phyloP scores from a whole-genome alignment of 176 grass and related monocot genomes.

The Eremochloa ophiuroides region DNA sequence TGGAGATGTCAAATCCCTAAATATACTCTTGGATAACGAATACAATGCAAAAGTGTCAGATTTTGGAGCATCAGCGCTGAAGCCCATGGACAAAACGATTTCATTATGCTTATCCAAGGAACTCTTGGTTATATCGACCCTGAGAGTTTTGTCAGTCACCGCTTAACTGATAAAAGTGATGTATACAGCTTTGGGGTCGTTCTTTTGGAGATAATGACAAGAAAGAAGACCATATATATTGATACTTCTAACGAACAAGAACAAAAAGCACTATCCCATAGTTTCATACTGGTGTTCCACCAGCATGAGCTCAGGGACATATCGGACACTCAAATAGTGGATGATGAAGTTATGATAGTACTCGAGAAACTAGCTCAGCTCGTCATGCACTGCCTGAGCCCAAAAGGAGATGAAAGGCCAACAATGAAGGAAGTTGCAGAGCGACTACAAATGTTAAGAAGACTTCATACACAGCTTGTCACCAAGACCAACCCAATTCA shows the following conservation, averaged over 20 bases:
- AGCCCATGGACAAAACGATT: constrained; percentile 46
- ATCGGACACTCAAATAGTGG: constrained; percentile 5
- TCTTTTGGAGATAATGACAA: constrained; percentile 63
- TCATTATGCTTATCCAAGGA: constrained; percentile 61
- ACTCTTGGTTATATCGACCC: constrained; percentile 69
- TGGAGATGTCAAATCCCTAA: constrained; percentile 47
- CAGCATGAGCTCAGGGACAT: constrained; percentile 8
- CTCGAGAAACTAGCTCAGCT: constrained; percentile 19
- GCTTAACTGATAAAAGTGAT: constrained; percentile 56
- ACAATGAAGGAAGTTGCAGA: constrained; percentile 28
- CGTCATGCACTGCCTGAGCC: background rate
- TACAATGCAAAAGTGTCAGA: constrained; percentile 46
- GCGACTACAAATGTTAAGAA: constrained; percentile 12
- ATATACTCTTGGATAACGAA: constrained; percentile 44
- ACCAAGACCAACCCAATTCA: background rate
- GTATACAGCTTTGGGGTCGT: constrained; percentile 74
- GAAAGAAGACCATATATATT: constrained; percentile 47
- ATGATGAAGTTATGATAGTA: constrained; percentile 11
- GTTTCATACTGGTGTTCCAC: constrained; percentile 2
- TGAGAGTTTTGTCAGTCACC: constrained; percentile 57
- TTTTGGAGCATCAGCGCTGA: constrained; percentile 61
- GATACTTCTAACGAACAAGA: constrained; percentile 4
- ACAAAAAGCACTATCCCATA: constrained; percentile 13
- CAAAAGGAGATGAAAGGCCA: too few relatives aligned
- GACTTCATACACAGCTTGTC: background rate